Percentiles rank a stretch among this genome's conserved stretches.
Conservation (phyloP, 2,329 filamentous ascomycete species). For the Ophiostoma australiae region DNA sequence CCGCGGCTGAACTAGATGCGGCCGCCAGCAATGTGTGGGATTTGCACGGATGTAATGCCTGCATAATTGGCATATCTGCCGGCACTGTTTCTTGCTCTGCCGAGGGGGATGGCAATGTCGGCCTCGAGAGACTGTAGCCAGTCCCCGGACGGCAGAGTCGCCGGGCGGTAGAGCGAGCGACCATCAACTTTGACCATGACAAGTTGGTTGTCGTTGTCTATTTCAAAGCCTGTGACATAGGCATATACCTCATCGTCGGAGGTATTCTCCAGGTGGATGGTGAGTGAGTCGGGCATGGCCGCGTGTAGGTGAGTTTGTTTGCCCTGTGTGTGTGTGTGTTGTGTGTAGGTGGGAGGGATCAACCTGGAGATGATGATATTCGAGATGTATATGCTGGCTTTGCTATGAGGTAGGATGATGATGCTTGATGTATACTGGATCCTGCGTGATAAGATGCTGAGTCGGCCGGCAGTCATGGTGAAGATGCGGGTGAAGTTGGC, state of each 20-base stretch:
- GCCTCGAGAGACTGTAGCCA: slow-evolving; percentile 45
- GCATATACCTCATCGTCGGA: slow-evolving; percentile 52
- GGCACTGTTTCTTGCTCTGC: slow-evolving; percentile 31
- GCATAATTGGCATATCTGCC: slow-evolving; percentile 40
- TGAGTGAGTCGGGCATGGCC: slow-evolving; percentile 42
- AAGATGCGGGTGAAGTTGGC: background rate
- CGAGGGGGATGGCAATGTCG: slow-evolving; percentile 57
- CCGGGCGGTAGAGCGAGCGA: slow-evolving; percentile 52
- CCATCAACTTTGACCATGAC: slow-evolving; percentile 43
- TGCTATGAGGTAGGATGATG: background rate
- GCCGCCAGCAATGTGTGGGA: slow-evolving; percentile 60
- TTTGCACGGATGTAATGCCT: slow-evolving; percentile 48
- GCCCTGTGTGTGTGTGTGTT: too few relatives aligned
- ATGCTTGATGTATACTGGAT: slow-evolving; percentile 2
- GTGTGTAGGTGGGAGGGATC: background rate
- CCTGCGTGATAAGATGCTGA: slow-evolving; percentile 1
- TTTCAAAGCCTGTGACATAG: slow-evolving; percentile 60
- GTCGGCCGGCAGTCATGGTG: background rate
- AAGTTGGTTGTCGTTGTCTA: slow-evolving; percentile 42
- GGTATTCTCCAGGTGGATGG: slow-evolving; percentile 53
- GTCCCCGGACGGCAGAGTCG: slow-evolving; percentile 42
- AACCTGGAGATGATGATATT: background rate
- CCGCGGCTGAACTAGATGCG: slow-evolving; percentile 60
- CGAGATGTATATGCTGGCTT: background rate
- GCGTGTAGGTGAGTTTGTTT: background rate